Percentiles rank a stretch among this genome's conserved stretches.
These are phyloP conservation scores for Rosa persica DNA, from an alignment of 306 rosid genomes.

Conservation along the genomic window DNA sequence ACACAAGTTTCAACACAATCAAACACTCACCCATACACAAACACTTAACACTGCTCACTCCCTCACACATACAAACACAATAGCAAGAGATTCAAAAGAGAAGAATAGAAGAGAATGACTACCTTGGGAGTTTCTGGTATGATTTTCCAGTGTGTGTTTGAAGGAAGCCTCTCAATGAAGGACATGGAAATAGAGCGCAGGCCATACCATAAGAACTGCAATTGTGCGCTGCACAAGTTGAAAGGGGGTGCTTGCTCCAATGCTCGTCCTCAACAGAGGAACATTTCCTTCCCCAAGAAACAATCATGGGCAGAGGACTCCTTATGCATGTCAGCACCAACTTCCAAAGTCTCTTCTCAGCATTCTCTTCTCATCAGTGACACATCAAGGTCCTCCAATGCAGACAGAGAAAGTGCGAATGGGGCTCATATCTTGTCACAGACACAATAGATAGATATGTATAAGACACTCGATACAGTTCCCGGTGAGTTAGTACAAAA, in stretches of 20 bases:
- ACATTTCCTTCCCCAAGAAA: conserved; percentile 38
- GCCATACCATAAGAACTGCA: conserved; percentile 61
- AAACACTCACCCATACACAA: background rate
- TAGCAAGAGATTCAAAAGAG: background rate
- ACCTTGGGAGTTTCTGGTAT: conserved; percentile 40
- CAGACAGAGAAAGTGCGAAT: background rate
- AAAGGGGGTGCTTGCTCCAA: background rate
- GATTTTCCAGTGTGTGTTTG: conserved; percentile 45
- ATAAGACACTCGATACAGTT: background rate
- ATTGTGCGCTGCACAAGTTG: conserved; percentile 28
- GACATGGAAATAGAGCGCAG: conserved; percentile 56
- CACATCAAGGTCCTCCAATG: too few species aligned
- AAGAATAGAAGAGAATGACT: conserved; percentile 28
- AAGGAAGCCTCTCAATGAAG: conserved; percentile 52
- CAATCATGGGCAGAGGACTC: background rate
- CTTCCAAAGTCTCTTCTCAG: background rate
- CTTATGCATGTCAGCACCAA: background rate
- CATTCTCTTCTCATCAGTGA: background rate
- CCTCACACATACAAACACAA: background rate
- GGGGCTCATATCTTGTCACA: background rate
- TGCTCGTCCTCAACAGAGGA: conserved; percentile 6
- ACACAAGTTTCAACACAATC: conserved; percentile 10
- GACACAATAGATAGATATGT: background rate
- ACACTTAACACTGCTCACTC: background rate
- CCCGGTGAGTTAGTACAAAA: background rate